Evolutionary conservation across 768 basidiomycete genomes (phyloP), one percentile per base, ranked within the genome.

Genomic region (Boletus rufocinnamomeus): DNA sequence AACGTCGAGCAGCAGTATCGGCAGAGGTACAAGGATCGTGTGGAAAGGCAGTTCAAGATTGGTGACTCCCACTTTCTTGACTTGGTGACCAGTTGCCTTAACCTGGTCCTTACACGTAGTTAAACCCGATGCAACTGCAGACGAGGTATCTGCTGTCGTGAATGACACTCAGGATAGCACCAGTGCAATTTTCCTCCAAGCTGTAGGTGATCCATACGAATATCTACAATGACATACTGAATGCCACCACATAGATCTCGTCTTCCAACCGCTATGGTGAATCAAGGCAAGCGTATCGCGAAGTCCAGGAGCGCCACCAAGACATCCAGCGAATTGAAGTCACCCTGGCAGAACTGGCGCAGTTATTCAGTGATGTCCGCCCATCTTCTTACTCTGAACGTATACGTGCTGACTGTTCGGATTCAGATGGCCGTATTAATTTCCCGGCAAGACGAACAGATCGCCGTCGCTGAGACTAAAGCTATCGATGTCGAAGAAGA

Each of bases 251-350:
- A 10, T 60, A 93, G 91, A 77, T 95, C 45, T 81, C 88, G 43
- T 79, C 79, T 30, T 90, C 91, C n/a, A 85, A 83, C 51, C 84
- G 85, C n/a, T 93, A 92, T 71, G 91, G 87, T 34, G 89, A 92
- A 63, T 87, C 92, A 17, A 80, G 92, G 48, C 82, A 83, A 45
- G 94, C 91, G 0, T 93, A 88, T 72, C 82, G 85, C 50, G 95
- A 97, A 74, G 93, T 95, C 0, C 95, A 95, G 70, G 85, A 89
- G 57, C 83, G 95, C 37, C 93, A 95, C 69, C 82, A 87, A 66
- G 93, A 97, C 59, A 83, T 98, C 63, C 81, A 82, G 63, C 85
- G 83, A 71, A 93, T 96, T 69, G 93, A 96, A 72, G 80, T 83
- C 64, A 97, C 94, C 4, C 75, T 96, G 48, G 87, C 83, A n/a